Percentiles rank a stretch among this genome's conserved stretches.
phyloP scores from a whole-genome alignment of 257 asterid genomes.

The Cruciata laevipes region DNA sequence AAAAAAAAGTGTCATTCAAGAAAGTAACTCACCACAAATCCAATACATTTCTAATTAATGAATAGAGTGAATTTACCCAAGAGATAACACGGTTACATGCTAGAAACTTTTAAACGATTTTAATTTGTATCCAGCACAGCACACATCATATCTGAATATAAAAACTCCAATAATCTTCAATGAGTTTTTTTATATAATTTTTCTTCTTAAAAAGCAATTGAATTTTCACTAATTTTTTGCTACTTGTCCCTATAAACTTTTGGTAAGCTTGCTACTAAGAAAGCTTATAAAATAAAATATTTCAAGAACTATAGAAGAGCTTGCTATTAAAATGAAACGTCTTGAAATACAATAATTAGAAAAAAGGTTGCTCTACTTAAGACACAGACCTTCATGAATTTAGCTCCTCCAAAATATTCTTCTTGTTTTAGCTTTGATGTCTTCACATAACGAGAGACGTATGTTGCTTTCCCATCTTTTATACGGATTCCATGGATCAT shows the following conservation, averaged over 20 bases:
- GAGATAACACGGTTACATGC: not conserved
- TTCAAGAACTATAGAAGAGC: not conserved
- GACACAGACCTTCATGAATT: conserved; percentile 71
- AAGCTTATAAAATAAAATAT: not conserved
- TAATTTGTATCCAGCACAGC: not conserved
- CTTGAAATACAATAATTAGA: not conserved
- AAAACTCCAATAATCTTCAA: not conserved
- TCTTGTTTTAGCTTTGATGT: conserved; percentile 89
- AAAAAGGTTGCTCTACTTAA: not conserved
- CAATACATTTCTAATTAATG: not conserved
- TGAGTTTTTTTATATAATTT: not conserved
- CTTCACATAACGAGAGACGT: conserved; percentile 85
- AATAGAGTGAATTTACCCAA: not conserved
- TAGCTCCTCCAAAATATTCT: conserved; percentile 69
- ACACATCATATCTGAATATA: not conserved
- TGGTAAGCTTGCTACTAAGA: not conserved
- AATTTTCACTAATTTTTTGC: not conserved
- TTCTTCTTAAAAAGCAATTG: not conserved
- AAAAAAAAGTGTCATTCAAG: not conserved
- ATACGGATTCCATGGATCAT: conserved; percentile 96
- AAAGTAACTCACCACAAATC: not conserved
- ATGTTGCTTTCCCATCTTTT: conserved; percentile 89
- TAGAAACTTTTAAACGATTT: no score
- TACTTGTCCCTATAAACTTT: no score
- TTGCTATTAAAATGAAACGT: not conserved